These are phyloP conservation scores for Beta corolliflora DNA, from an alignment of 179 eudicot species.

Conservation along the genomic window DNA sequence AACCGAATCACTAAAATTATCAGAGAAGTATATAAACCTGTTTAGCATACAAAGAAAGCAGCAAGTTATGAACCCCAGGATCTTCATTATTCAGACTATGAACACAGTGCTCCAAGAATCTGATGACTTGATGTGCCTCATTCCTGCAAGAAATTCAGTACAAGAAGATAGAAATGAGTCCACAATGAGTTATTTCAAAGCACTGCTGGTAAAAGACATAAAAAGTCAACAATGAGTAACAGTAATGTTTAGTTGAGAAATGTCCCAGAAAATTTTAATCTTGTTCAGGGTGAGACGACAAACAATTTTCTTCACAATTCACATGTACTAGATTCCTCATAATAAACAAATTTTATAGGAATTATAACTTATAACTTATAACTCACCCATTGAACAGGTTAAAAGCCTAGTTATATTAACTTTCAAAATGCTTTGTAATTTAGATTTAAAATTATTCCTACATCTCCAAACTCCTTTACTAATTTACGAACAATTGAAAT, in stretches of 20 bases:
- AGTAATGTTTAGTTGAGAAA: not conserved
- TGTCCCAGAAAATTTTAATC: not conserved
- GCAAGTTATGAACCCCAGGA: constrained; percentile 95
- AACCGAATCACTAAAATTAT: not conserved
- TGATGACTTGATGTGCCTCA: constrained; percentile 97
- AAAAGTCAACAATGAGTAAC: not conserved
- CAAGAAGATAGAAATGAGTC: not conserved
- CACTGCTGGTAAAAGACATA: not conserved
- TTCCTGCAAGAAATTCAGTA: constrained; percentile 58
- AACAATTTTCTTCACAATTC: not conserved
- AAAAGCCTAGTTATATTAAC: too few relatives aligned
- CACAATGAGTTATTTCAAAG: not conserved
- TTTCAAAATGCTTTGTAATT: too few relatives aligned
- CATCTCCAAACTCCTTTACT: too few relatives aligned
- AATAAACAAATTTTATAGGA: too few relatives aligned
- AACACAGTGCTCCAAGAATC: constrained; percentile 89
- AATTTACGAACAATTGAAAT: too few relatives aligned
- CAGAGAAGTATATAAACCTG: constrained; percentile 52
- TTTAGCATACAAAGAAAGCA: constrained; percentile 89
- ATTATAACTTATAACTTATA: too few relatives aligned
- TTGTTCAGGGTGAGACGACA: not conserved
- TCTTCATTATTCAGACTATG: constrained; percentile 92
- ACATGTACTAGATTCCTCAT: not conserved
- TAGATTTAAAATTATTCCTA: too few relatives aligned
- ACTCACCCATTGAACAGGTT: too few relatives aligned